Percentiles rank a stretch among this genome's conserved stretches.
phyloP scores from a whole-genome alignment of 345 rosid species.

The Physaria fendleri region DNA sequence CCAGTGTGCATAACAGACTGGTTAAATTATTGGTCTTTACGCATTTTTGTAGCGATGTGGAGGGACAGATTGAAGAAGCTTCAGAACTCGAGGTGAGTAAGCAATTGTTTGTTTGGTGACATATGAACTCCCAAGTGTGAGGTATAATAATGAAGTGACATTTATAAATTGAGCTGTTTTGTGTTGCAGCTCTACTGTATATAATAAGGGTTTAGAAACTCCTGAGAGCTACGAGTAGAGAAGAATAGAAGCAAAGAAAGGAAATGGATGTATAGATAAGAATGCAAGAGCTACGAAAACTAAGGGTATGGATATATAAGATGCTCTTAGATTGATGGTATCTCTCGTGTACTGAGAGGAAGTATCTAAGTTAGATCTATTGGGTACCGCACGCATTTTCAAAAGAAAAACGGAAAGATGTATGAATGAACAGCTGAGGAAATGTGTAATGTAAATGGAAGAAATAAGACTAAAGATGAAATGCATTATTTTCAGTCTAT shows the following conservation, averaged over 20 bases:
- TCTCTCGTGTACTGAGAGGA: neutral
- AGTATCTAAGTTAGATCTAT: neutral
- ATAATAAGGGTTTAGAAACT: constrained; percentile 17
- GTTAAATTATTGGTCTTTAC: neutral
- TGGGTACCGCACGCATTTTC: neutral
- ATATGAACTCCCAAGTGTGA: neutral
- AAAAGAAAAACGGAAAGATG: constrained; percentile 1
- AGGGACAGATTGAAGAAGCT: constrained; percentile 69
- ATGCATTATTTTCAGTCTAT: constrained; percentile 4
- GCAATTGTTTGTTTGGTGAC: constrained; percentile 22
- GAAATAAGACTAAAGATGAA: constrained; percentile 12
- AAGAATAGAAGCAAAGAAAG: constrained; percentile 8
- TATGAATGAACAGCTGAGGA: neutral
- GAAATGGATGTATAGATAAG: constrained; percentile 22
- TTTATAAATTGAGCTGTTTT: neutral
- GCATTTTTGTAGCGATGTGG: constrained; percentile 55
- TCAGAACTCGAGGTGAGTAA: constrained; percentile 38
- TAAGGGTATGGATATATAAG: constrained; percentile 10
- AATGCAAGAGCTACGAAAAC: constrained; percentile 10
- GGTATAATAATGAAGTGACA: neutral
- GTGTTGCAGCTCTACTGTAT: constrained; percentile 17
- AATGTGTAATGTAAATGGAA: constrained; percentile 22
- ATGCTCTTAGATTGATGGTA: constrained; percentile 18
- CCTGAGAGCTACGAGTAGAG: constrained; percentile 29
- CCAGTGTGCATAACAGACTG: neutral